These are phyloP conservation scores for Marasmius sp. DNA, from an alignment of 1,284 basidiomycete species.

Conservation along the genomic window DNA sequence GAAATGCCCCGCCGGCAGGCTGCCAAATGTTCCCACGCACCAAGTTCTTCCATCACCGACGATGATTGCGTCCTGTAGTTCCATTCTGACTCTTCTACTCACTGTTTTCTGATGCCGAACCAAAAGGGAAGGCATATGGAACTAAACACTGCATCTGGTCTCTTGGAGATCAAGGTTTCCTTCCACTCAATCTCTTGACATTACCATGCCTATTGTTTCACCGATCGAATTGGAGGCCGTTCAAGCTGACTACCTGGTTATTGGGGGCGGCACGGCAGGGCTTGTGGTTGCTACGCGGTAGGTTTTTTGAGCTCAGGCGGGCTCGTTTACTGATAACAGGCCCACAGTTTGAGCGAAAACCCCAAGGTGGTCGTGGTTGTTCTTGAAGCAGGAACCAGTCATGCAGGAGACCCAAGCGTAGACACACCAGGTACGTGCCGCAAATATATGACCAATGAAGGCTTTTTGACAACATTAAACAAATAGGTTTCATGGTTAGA, in stretches of 20 bases:
- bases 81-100: no score
- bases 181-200: no score
- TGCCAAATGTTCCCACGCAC: no score
- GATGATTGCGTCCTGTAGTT: no score
- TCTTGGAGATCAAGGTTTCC: no score
- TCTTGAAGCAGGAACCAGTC: not conserved
- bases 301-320: not conserved
- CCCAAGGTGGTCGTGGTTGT: not conserved
- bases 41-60: no score
- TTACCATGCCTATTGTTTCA: not conserved
- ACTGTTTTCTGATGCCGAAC: no score
- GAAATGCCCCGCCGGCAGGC: no score
- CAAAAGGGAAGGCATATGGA: no score
- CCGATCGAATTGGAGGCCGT: not conserved
- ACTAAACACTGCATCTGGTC: no score
- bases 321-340: not conserved
- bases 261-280: not conserved
- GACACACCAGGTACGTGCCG: not conserved
- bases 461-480: no score
- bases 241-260: not conserved
- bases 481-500: not conserved
- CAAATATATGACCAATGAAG: not conserved
- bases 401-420: not conserved
- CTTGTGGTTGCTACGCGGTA: not conserved
- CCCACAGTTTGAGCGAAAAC: not conserved